These are phyloP conservation scores for Metarhizium robertsii DNA, from an alignment of 2,329 filamentous ascomycete species.

Conservation along the genomic window DNA sequence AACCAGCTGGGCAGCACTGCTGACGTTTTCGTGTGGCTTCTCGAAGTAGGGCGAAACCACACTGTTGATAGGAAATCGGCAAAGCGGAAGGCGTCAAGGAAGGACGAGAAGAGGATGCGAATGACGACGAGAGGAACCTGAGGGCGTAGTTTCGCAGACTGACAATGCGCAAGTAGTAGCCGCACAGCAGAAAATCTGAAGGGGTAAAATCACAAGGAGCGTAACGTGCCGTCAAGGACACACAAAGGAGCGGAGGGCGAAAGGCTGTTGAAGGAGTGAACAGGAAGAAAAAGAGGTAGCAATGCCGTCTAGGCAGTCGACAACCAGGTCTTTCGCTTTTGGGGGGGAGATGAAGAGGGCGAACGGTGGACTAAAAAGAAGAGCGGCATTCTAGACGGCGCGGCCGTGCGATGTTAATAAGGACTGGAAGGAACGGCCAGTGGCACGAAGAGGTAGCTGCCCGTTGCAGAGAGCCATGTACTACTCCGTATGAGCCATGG, in stretches of 20 bases:
- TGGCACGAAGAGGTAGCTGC: background rate
- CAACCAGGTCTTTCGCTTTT: constrained; percentile 6
- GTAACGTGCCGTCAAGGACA: constrained; percentile 8
- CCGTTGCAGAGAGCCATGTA: too few species aligned
- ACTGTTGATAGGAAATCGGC: background rate
- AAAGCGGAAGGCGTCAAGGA: too few species aligned
- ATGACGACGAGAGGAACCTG: too few species aligned
- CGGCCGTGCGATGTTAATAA: constrained; percentile 3
- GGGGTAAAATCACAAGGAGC: constrained; percentile 2
- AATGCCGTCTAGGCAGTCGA: constrained; percentile 8
- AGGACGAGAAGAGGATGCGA: too few species aligned
- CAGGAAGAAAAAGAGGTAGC: constrained; percentile 1
- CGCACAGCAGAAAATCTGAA: background rate
- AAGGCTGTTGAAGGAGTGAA: constrained; percentile 1
- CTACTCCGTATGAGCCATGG: too few species aligned
- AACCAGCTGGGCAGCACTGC: constrained; percentile 13
- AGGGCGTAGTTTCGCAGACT: background rate
- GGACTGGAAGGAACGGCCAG: constrained; percentile 2
- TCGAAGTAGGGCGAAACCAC: background rate
- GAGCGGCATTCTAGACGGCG: background rate
- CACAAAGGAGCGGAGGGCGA: background rate
- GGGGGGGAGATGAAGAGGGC: background rate
- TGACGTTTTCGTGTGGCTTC: background rate
- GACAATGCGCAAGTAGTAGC: background rate
- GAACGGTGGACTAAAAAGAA: background rate